Conservation (phyloP, 1,139 yeast genomes). For the Debaryomycetaceae sp. region DNA sequence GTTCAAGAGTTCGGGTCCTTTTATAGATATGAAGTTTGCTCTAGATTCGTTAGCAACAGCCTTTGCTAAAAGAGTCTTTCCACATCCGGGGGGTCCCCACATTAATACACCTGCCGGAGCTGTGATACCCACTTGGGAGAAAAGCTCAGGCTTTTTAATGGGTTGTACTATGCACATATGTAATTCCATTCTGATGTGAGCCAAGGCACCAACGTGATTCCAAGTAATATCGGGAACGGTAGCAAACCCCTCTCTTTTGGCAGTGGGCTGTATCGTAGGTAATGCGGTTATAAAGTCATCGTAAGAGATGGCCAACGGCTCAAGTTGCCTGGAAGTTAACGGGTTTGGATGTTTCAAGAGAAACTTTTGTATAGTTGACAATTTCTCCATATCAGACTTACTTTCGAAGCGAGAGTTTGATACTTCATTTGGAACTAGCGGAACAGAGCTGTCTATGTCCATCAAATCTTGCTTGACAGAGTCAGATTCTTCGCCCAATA, state of each 20-base stretch:
- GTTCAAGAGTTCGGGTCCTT: slow-evolving; percentile 92
- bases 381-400: slow-evolving; percentile 36
- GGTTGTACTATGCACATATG: slow-evolving; percentile 99
- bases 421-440: slow-evolving; percentile 7
- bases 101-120: slow-evolving; percentile 96
- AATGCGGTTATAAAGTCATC: slow-evolving; percentile 81
- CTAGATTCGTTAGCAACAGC: slow-evolving; percentile 97
- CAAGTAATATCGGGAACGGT: slow-evolving; percentile 98
- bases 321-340: slow-evolving; percentile 68
- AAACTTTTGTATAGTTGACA: slow-evolving; percentile 72
- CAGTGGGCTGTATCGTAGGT: slow-evolving; percentile 95
- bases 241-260: slow-evolving; percentile 97
- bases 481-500: slow-evolving; percentile 9
- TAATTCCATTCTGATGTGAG: slow-evolving; percentile 76
- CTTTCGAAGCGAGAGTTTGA: slow-evolving; percentile 20
- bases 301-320: slow-evolving; percentile 67
- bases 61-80: slow-evolving; percentile 91
- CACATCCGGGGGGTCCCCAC: slow-evolving; percentile 99
- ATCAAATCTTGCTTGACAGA: slow-evolving; percentile 21
- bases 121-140: slow-evolving; percentile 85
- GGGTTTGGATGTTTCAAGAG: slow-evolving; percentile 75
- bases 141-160: slow-evolving; percentile 86
- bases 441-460: slow-evolving; percentile 38
- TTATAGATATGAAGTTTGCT: slow-evolving; percentile 90
- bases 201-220: slow-evolving; percentile 90